Percentiles rank a stretch among this genome's conserved stretches.
Conservation (phyloP, 2,329 filamentous ascomycete genomes). For the Scedosporium apiospermum region DNA sequence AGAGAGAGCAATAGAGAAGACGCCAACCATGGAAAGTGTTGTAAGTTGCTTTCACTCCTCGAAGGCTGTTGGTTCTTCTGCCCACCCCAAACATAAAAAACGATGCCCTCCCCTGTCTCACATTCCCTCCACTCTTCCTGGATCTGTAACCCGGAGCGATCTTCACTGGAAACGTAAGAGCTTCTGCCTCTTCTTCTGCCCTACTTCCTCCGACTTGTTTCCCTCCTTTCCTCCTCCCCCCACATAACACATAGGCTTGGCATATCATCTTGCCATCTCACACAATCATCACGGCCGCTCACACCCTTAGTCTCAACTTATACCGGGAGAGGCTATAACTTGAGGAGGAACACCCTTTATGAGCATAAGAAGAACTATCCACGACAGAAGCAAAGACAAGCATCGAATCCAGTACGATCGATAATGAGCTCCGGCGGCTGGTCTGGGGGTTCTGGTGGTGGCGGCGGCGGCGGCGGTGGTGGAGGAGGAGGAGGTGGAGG, state of each 20-base stretch:
- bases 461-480: not conserved
- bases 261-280: not conserved
- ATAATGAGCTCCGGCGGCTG: slow-evolving; percentile 13
- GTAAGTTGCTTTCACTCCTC: not conserved
- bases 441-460: not conserved
- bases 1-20: too few relatives aligned
- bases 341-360: not conserved
- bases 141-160: not conserved
- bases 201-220: not conserved
- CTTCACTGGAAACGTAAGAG: not conserved
- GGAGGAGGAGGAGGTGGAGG: not conserved
- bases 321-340: not conserved
- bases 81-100: not conserved
- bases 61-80: not conserved
- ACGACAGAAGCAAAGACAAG: not conserved
- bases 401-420: not conserved
- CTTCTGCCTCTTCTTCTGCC: not conserved
- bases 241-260: not conserved
- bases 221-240: not conserved
- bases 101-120: not conserved
- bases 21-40: too few relatives aligned
- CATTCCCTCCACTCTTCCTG: not conserved
- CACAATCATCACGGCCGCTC: not conserved
- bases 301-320: not conserved
- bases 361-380: not conserved